Evolutionary conservation across 768 basidiomycete species (phyloP).

Genomic region (Pholiota molesta): DNA sequence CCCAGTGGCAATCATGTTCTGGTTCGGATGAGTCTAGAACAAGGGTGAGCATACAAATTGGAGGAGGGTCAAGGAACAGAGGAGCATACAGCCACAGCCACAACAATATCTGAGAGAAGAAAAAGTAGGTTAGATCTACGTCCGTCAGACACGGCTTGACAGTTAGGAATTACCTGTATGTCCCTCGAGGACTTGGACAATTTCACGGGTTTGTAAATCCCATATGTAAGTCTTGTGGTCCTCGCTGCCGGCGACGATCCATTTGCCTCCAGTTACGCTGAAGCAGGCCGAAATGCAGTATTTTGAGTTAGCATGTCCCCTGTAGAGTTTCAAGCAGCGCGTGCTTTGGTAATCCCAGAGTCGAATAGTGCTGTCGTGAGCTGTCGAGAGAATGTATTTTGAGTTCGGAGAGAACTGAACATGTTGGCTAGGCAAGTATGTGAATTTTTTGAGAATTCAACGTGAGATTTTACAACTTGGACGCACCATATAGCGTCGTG

Average conservation of each 20-base stretch:
- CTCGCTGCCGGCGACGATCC: slow-evolving; percentile 92
- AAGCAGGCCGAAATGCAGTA: slow-evolving; percentile 87
- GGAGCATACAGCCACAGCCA: slow-evolving; percentile 71
- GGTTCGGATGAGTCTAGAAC: slow-evolving; percentile 76
- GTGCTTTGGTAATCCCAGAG: slow-evolving; percentile 95
- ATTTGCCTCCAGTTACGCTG: slow-evolving; percentile 83
- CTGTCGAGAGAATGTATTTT: slow-evolving; percentile 91
- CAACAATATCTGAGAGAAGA: slow-evolving; percentile 65
- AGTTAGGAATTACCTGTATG: slow-evolving; percentile 61
- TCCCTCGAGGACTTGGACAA: slow-evolving; percentile 79
- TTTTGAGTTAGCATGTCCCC: slow-evolving; percentile 79
- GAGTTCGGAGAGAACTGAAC: slow-evolving; percentile 96
- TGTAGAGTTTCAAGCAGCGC: slow-evolving; percentile 88
- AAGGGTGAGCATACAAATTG: slow-evolving; percentile 5
- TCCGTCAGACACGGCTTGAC: background rate
- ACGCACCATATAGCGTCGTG: slow-evolving; percentile 80
- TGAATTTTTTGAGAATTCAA: background rate
- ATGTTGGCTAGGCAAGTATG: slow-evolving; percentile 60
- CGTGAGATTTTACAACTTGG: background rate
- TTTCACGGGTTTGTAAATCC: slow-evolving; percentile 87
- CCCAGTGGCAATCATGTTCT: slow-evolving; percentile 88
- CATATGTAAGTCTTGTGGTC: slow-evolving; percentile 89
- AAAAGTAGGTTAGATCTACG: slow-evolving; percentile 10
- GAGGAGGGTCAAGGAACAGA: slow-evolving; percentile 1
- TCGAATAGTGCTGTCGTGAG: slow-evolving; percentile 90